Conservation (phyloP, 345 rosid species). For the Xanthoceras sorbifolium region DNA sequence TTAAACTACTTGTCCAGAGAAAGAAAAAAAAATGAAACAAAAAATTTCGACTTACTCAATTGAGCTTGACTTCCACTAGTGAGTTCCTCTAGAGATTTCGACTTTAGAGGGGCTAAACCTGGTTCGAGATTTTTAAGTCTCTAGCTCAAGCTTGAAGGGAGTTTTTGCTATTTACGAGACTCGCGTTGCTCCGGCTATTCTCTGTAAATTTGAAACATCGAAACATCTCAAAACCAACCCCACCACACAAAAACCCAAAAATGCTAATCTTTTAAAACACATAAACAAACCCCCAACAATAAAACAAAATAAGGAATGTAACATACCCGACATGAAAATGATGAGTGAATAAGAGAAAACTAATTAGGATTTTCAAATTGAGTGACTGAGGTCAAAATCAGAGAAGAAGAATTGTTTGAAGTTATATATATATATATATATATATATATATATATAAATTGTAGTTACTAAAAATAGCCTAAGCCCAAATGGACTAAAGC, state of each 20-base stretch:
- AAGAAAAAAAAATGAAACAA: too few species aligned
- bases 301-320: neutral
- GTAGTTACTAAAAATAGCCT: too few species aligned
- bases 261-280: neutral
- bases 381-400: too few species aligned
- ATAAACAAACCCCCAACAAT: neutral
- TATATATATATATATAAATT: too few species aligned
- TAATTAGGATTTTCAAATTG: too few species aligned
- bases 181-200: constrained; percentile 23
- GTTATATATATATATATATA: too few species aligned
- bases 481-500: too few species aligned
- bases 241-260: neutral
- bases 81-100: neutral
- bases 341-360: too few species aligned
- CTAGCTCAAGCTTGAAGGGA: constrained; percentile 57
- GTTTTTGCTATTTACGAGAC: constrained; percentile 56
- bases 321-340: too few species aligned
- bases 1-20: too few species aligned
- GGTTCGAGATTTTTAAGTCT: neutral
- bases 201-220: constrained; percentile 56
- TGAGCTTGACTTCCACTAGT: neutral
- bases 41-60: neutral
- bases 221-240: constrained; percentile 35
- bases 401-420: too few species aligned
- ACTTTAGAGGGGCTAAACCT: neutral